These are phyloP conservation scores for Dichotomopilus funicola DNA, from an alignment of 2,329 filamentous ascomycete species.

Conservation along the genomic window DNA sequence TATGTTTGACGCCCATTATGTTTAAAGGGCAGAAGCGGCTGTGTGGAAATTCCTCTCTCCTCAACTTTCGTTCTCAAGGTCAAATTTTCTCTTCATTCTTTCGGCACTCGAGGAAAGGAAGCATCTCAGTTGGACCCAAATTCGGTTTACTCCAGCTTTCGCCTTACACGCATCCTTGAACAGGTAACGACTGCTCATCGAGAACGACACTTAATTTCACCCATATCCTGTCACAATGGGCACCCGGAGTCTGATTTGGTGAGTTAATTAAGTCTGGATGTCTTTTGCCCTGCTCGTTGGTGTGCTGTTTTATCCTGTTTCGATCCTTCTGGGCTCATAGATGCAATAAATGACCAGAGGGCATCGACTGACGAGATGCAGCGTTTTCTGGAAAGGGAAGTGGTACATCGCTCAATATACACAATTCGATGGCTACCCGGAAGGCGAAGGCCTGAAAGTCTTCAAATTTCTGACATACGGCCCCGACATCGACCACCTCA, in stretches of 20 bases:
- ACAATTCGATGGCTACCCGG: constrained; percentile 14
- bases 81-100: too few species aligned
- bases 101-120: too few species aligned
- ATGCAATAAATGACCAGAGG: not conserved
- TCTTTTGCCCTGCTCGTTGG: not conserved
- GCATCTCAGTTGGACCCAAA: too few species aligned
- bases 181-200: too few species aligned
- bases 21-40: too few species aligned
- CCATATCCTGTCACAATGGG: constrained; percentile 6
- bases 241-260: constrained; percentile 13
- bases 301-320: not conserved
- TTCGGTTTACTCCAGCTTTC: too few species aligned
- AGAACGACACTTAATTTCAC: not conserved
- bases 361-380: not conserved
- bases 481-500: constrained; percentile 13
- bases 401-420: constrained; percentile 15
- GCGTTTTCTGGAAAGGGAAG: constrained; percentile 15
- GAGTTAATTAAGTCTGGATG: not conserved
- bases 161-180: too few species aligned
- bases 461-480: constrained; percentile 11
- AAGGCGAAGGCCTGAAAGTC: constrained; percentile 12
- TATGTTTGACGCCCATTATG: too few species aligned
- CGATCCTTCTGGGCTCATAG: not conserved
- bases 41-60: too few species aligned
- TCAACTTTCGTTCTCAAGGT: too few species aligned